Evolutionary conservation across 495 filamentous ascomycete genomes (phyloP).

Genomic region (Daldinia vernicosa): DNA sequence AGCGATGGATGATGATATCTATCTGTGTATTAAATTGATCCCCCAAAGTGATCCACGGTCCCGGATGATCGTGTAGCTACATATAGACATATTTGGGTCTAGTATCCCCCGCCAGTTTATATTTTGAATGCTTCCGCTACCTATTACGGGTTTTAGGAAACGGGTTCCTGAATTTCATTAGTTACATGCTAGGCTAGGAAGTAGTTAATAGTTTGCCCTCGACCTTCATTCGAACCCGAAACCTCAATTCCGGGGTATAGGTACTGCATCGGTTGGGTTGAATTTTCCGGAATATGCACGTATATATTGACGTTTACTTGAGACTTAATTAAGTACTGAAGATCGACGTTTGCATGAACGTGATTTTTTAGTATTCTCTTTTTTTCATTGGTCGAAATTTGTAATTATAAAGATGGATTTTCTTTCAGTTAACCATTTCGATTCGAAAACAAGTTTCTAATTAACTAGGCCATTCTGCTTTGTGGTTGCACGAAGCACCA

Average conservation of each 20-base stretch:
- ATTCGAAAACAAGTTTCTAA: background rate
- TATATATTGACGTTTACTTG: slow-evolving; percentile 7
- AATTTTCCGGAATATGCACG: slow-evolving; percentile 9
- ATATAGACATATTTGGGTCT: slow-evolving; percentile 1
- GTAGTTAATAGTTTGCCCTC: background rate
- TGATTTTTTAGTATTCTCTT: slow-evolving; percentile 1
- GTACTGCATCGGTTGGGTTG: background rate
- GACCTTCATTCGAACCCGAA: background rate
- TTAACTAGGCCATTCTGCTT: background rate
- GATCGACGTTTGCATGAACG: slow-evolving; percentile 24
- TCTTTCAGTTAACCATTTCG: slow-evolving; percentile 10
- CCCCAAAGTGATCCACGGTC: slow-evolving; percentile 12
- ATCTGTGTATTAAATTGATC: slow-evolving; percentile 23
- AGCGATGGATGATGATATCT: slow-evolving; percentile 14
- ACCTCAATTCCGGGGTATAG: slow-evolving; percentile 16
- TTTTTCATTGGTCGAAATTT: slow-evolving; percentile 18
- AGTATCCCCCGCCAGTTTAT: slow-evolving; percentile 24
- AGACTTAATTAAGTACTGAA: slow-evolving; percentile 11
- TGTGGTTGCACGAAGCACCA: slow-evolving; percentile 20
- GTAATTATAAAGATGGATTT: slow-evolving; percentile 18
- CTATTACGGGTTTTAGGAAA: slow-evolving; percentile 23
- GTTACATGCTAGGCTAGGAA: slow-evolving; percentile 1
- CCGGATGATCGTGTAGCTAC: slow-evolving; percentile 23
- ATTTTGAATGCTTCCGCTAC: slow-evolving; percentile 20
- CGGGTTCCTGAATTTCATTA: slow-evolving; percentile 6